Conservation (phyloP, 345 rosid genomes). For the Kandelia obovata region DNA sequence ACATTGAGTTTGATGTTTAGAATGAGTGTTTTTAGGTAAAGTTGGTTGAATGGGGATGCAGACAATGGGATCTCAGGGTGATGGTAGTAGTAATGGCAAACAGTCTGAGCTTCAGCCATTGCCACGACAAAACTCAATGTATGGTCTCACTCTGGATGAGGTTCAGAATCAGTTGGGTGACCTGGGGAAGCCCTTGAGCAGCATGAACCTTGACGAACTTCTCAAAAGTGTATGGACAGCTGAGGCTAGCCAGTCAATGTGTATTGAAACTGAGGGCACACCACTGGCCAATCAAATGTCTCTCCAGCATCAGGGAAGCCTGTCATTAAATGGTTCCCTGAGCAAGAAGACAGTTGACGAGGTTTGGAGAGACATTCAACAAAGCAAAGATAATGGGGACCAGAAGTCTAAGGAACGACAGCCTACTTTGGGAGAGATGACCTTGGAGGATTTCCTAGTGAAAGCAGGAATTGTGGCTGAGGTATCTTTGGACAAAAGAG, state of each 20-base stretch:
- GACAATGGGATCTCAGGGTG: conserved; percentile 63
- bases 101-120: conserved; percentile 59
- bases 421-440: conserved; percentile 89
- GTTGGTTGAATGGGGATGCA: conserved; percentile 42
- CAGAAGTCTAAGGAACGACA: conserved; percentile 66
- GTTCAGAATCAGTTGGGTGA: conserved; percentile 86
- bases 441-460: conserved; percentile 91
- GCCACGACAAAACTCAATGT: conserved; percentile 70
- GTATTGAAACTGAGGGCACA: conserved; percentile 43
- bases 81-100: conserved; percentile 55
- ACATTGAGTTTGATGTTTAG: background rate
- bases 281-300: conserved; percentile 39
- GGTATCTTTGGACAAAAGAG: conserved; percentile 39
- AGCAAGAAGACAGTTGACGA: conserved; percentile 97
- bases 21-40: conserved; percentile 14
- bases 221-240: conserved; percentile 85
- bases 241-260: conserved; percentile 63
- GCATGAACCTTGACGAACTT: conserved; percentile 95
- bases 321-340: conserved; percentile 58
- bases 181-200: conserved; percentile 80
- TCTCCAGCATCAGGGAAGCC: conserved; percentile 69
- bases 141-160: conserved; percentile 93
- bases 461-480: conserved; percentile 92
- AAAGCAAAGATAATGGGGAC: conserved; percentile 51
- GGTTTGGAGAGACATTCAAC: conserved; percentile 96